Percentiles rank a stretch among this genome's conserved stretches.
Conservation (phyloP, 2,329 filamentous ascomycete genomes). For the Whalleya microplaca region DNA sequence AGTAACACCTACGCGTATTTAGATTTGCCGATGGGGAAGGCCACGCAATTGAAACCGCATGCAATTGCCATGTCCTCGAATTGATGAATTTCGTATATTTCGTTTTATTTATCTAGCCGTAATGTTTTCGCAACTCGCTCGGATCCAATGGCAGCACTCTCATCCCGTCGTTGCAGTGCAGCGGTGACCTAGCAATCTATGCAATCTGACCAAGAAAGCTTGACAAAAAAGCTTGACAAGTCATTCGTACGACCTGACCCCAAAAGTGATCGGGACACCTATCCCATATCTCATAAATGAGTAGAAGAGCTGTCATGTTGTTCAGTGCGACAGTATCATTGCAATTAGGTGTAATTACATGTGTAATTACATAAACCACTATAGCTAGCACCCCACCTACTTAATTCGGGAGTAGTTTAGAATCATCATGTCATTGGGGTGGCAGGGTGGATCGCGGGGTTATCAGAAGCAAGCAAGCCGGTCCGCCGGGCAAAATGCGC, state of each 20-base stretch:
- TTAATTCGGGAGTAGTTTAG: constrained; percentile 2
- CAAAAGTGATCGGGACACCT: not conserved
- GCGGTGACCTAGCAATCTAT: constrained; percentile 25
- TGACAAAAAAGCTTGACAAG: constrained; percentile 34
- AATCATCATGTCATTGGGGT: not conserved
- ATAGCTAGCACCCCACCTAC: constrained; percentile 22
- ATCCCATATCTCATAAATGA: not conserved
- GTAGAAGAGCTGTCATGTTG: not conserved
- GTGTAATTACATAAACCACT: not conserved
- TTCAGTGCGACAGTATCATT: constrained; percentile 2
- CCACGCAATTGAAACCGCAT: constrained; percentile 23
- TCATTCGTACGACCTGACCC: constrained; percentile 19
- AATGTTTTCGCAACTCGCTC: constrained; percentile 17
- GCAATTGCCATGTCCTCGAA: constrained; percentile 10
- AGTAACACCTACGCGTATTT: constrained; percentile 1
- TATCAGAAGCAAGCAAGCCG: constrained; percentile 3
- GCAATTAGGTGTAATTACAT: constrained; percentile 5
- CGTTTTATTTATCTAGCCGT: constrained; percentile 14
- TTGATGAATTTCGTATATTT: constrained; percentile 12
- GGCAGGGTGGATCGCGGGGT: constrained; percentile 24
- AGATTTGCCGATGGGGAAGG: constrained; percentile 24
- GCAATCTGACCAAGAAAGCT: constrained; percentile 31
- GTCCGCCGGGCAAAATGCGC: constrained; percentile 12
- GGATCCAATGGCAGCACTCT: constrained; percentile 3
- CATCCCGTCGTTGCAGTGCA: constrained; percentile 29